Evolutionary conservation across 2,329 filamentous ascomycete species (phyloP), one percentile per base, ranked within the genome.

Genomic region (Penicillium sp.): DNA sequence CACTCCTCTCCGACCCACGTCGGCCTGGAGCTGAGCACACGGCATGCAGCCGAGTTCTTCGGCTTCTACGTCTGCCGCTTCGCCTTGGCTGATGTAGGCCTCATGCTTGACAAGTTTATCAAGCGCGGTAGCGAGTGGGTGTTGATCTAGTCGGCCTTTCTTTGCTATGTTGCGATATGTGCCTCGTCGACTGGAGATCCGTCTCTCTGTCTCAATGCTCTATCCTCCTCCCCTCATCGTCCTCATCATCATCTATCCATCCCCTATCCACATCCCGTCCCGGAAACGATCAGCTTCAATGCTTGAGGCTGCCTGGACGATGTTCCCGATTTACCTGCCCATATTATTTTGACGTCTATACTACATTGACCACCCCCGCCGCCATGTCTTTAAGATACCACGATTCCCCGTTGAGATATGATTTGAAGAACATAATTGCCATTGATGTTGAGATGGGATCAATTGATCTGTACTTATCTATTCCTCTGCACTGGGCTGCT

Each of bases 101-200:
- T 95, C 73, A 82, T 99, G 80, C 82, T 99, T 67, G 95, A 99
- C 76, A 99, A 98, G 75, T 98, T 95, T 72, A 89, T 99, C 75
- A 99, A 99, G 82, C 87, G 93, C 66, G 93, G 94, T 25, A 96
- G 90, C 69, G 94, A 99, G 82, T 99, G 94, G 94, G 92, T 97
- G 55, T 76, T 89, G 62, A 78, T 83, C 56, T 87, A 67, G 48
- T 49, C 60, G 71, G 25, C 14, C 34, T 10, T 25, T 53, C 56
- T 25, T 10, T 25, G 55, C 50, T 25, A 39, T 38, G 15, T 42
- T 20, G 31, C 25, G 48, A 20, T 52, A 52, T 39, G 34, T 35
- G 11, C n/a, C 28, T 49, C 28, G 34, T 8, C 37, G 51, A 51
- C 25, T 17, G 41, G 28, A 45, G 47, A 45, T 50, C 12, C 15